Percentiles rank a stretch among this genome's conserved stretches.
Evolutionary conservation across 768 basidiomycete genomes (phyloP).

Genomic region (Basidioascus undulatus): DNA sequence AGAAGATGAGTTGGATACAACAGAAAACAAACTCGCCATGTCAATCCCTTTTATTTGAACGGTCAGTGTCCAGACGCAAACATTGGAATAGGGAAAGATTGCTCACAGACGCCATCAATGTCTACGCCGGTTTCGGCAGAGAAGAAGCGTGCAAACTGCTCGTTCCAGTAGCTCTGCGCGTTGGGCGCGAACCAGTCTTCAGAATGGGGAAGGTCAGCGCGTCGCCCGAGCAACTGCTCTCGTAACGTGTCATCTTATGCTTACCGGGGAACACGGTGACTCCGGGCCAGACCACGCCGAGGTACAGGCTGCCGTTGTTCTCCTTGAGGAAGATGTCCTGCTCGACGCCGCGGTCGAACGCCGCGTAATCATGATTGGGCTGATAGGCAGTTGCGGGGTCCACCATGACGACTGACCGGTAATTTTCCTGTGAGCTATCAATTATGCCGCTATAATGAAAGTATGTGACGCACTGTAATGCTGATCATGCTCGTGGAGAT

Average conservation of each 20-base stretch:
- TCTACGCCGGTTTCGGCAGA: constrained; percentile 7
- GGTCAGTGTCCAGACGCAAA: too few relatives aligned
- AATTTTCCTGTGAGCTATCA: constrained; percentile 1
- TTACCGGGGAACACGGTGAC: constrained; percentile 13
- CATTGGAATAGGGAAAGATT: too few relatives aligned
- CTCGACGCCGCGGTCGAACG: constrained; percentile 31
- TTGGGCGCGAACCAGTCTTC: constrained; percentile 12
- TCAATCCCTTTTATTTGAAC: too few relatives aligned
- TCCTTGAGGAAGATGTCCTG: constrained; percentile 13
- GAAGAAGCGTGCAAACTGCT: constrained; percentile 9
- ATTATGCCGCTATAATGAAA: background rate
- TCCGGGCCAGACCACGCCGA: constrained; percentile 13
- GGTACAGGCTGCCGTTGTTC: constrained; percentile 5
- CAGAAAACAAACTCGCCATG: too few relatives aligned
- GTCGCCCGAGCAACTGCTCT: too few relatives aligned
- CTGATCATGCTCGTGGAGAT: constrained; percentile 36
- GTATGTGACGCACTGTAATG: constrained; percentile 25
- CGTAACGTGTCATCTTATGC: too few relatives aligned
- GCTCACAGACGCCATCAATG: too few relatives aligned
- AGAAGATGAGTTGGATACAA: too few relatives aligned
- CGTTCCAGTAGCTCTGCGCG: constrained; percentile 10
- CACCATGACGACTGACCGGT: constrained; percentile 36
- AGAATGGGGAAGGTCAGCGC: too few relatives aligned
- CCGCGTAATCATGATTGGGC: constrained; percentile 25
- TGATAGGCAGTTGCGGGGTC: constrained; percentile 41